Conservation (phyloP, 371 early-diverging fungal species). For the Mortierella sp. region DNA sequence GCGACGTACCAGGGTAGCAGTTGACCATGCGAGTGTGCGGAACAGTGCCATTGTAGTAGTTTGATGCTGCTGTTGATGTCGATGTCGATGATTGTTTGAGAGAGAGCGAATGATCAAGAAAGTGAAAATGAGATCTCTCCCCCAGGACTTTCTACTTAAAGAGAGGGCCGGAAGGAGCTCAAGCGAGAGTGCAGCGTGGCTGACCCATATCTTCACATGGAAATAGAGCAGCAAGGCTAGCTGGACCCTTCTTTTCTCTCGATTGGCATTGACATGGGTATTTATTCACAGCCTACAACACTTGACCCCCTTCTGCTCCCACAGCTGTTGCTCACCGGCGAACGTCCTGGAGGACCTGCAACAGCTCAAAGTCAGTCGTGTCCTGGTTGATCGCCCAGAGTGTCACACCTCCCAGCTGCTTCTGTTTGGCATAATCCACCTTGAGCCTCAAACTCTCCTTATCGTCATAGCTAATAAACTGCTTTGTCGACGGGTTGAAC, state of each 20-base stretch:
- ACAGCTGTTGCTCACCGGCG: constrained; percentile 12
- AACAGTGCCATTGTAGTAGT: background rate
- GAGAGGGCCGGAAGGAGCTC: too few species aligned
- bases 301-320: background rate
- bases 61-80: too few species aligned
- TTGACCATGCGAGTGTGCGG: background rate
- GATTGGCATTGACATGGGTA: too few species aligned
- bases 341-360: constrained; percentile 58
- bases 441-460: constrained; percentile 67
- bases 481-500: constrained; percentile 67
- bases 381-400: constrained; percentile 71
- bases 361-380: constrained; percentile 59
- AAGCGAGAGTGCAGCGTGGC: too few species aligned
- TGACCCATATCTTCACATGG: background rate
- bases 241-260: too few species aligned
- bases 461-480: constrained; percentile 78
- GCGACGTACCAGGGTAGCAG: background rate
- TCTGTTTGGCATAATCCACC: constrained; percentile 62
- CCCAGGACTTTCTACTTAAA: too few species aligned
- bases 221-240: too few species aligned
- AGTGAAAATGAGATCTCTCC: background rate
- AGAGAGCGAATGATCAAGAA: background rate
- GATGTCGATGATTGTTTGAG: background rate
- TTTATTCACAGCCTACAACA: background rate
- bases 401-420: constrained; percentile 70